Evolutionary conservation across 1,284 basidiomycete genomes (phyloP).

Genomic region (Quambalaria eucalypti): DNA sequence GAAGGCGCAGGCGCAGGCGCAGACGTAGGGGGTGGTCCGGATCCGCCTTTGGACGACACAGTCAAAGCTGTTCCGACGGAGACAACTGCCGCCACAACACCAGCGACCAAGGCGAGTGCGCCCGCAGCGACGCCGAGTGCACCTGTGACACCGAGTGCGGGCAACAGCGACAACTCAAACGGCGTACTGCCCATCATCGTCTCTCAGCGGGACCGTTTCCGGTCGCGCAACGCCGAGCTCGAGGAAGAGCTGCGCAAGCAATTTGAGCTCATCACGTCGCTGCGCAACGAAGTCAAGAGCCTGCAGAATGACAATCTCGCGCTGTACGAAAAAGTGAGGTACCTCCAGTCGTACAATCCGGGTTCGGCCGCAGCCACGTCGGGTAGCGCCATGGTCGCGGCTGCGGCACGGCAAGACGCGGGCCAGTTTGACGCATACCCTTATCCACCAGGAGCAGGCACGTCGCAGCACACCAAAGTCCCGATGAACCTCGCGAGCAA

Average conservation of each 20-base stretch:
- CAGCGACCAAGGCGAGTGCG: not conserved
- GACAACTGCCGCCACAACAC: constrained; percentile 2
- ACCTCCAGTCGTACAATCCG: constrained; percentile 25
- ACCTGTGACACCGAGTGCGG: not conserved
- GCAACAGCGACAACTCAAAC: not conserved
- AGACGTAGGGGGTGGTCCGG: too few relatives aligned
- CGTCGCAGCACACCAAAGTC: not conserved
- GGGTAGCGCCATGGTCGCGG: not conserved
- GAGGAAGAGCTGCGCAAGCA: constrained; percentile 94
- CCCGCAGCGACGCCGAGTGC: constrained; percentile 6
- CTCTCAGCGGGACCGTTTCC: constrained; percentile 86
- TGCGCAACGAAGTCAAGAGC: constrained; percentile 33
- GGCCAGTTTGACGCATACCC: too few relatives aligned
- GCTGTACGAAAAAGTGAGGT: constrained; percentile 43
- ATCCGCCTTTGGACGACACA: too few relatives aligned
- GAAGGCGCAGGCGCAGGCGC: not conserved
- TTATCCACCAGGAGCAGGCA: not conserved
- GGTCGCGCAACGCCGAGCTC: constrained; percentile 86
- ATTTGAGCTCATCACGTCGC: constrained; percentile 80
- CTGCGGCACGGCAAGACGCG: not conserved
- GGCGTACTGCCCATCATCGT: constrained; percentile 64
- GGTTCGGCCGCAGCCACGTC: not conserved
- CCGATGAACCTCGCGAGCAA: not conserved
- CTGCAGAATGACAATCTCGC: constrained; percentile 37
- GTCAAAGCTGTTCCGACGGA: too few relatives aligned